A percentile compares a stretch with the other conserved stretches of the same genome.
Evolutionary conservation across 1,284 basidiomycete genomes (phyloP).

Genomic region (Sporisorium iseilematis-ciliati): DNA sequence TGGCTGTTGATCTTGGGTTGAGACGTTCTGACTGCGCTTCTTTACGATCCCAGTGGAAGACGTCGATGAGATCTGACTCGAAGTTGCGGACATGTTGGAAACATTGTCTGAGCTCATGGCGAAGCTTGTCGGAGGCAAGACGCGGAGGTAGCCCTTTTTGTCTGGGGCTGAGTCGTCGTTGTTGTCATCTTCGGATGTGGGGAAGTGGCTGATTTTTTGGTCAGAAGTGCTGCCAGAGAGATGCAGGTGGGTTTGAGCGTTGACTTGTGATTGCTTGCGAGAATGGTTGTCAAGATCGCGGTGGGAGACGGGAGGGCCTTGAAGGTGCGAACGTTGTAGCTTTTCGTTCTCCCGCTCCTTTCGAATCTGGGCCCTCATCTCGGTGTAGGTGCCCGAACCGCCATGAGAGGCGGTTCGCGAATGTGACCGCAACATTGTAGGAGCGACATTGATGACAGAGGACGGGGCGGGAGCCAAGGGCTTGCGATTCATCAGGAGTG

Average conservation of each 20-base stretch:
- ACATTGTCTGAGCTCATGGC: conserved; percentile 36
- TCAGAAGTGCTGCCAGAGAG: conserved; percentile 39
- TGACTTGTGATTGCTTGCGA: conserved; percentile 6
- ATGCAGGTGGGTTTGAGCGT: conserved; percentile 4
- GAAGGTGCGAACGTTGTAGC: conserved; percentile 7
- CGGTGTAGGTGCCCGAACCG: conserved; percentile 53
- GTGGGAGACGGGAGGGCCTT: background rate
- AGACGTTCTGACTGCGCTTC: conserved; percentile 36
- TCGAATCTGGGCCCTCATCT: conserved; percentile 51
- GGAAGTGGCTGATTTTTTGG: conserved; percentile 31
- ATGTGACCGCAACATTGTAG: conserved; percentile 28
- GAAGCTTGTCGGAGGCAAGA: conserved; percentile 28
- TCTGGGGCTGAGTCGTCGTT: conserved; percentile 13
- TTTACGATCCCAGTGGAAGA: conserved; percentile 28
- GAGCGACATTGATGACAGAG: conserved; percentile 39
- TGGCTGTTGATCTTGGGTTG: conserved; percentile 17
- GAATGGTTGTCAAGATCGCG: conserved; percentile 9
- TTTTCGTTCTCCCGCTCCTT: conserved; percentile 49
- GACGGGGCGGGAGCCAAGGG: conserved; percentile 26
- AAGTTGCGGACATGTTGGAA: conserved; percentile 34
- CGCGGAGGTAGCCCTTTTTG: conserved; percentile 30
- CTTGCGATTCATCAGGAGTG: conserved; percentile 37
- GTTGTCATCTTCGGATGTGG: conserved; percentile 12
- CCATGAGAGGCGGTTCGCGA: conserved; percentile 40
- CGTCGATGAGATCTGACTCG: conserved; percentile 39